Base-by-base conservation (phyloP, 805 yeast genomes). In the Brettanomyces sp. region DNA sequence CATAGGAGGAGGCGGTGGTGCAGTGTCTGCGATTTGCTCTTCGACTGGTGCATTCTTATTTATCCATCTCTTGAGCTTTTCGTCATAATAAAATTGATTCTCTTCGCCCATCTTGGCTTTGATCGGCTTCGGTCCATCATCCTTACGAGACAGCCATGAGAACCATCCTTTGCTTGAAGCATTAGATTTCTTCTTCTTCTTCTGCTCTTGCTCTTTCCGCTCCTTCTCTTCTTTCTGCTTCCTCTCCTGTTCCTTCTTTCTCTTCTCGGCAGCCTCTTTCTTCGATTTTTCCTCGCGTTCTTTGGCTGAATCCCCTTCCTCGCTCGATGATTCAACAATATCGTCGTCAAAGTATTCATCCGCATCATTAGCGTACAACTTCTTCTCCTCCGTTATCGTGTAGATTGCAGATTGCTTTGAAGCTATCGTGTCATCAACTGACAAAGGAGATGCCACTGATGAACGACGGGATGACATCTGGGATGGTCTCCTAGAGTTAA, bases 41-140 rank as follows among this genome's bases (percentile, higher is more conserved):
- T 78, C 93, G 43, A 75, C 70, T 24, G 81, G 76, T 4, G 77
- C 79, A 50, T 79, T 76, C 46, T 76, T 77, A 58, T 87, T 82
- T 44, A 93, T 78, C 96, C 97, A 93, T 56, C 96, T 76, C 60
- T 83, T 81, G 58, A 84, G 73, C 48, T 84, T 79, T 55, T 86
- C 91, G 65, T 90, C 96, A 61, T 79, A 93, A 56, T 77, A 75
- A 59, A 93, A 83, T 14, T 76, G 69, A 58, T 73, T 83, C 48
- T 79, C 74, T 47, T 84, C 86, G 11, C 98, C 99, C 45, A 93
- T 66, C 53, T 93, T 88, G 35, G 96, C 98, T 51, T 79, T 77
- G 50, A 81, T 74, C 0, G 89, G 85, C 57, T 85, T 86, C 36
- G 86, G 87, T 44, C 78, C 52, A 33, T 58, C 85, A 41, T 77